Percentiles rank a stretch among this genome's conserved stretches.
Conservation (phyloP, 2,329 filamentous ascomycete genomes). For the Meredithiella fracta region DNA sequence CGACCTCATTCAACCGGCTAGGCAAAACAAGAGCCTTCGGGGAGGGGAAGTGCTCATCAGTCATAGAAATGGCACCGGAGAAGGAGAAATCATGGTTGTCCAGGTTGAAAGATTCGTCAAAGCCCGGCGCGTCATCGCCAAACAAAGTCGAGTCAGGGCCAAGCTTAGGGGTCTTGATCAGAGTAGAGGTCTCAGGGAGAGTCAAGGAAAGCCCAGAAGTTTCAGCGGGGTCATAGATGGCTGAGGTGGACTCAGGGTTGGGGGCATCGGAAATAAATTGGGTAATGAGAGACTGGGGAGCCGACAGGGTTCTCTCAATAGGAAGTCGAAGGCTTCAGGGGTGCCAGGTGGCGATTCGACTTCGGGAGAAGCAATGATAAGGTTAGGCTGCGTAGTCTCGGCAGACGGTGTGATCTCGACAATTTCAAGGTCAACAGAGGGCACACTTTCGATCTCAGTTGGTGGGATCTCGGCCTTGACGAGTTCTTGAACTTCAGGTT, state of each 20-base stretch:
- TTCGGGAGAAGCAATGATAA: no score
- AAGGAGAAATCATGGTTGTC: constrained; percentile 9
- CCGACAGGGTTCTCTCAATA: no score
- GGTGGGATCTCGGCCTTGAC: no score
- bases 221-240: neutral
- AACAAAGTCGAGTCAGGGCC: constrained; percentile 13
- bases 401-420: no score
- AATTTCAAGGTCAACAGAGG: no score
- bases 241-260: neutral
- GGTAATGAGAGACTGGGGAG: no score
- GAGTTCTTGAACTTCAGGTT: no score
- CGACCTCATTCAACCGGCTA: neutral
- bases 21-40: neutral
- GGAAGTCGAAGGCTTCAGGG: no score
- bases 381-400: no score
- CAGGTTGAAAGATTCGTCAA: constrained; percentile 10
- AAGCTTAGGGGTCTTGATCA: constrained; percentile 11
- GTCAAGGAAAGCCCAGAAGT: neutral
- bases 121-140: constrained; percentile 11
- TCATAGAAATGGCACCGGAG: constrained; percentile 13
- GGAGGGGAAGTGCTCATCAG: constrained; percentile 4
- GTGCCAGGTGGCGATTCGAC: no score
- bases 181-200: neutral
- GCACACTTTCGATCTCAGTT: no score
- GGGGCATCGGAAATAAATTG: no score